Evolutionary conservation across 345 rosid species (phyloP).

Genomic region (Acer negundo): DNA sequence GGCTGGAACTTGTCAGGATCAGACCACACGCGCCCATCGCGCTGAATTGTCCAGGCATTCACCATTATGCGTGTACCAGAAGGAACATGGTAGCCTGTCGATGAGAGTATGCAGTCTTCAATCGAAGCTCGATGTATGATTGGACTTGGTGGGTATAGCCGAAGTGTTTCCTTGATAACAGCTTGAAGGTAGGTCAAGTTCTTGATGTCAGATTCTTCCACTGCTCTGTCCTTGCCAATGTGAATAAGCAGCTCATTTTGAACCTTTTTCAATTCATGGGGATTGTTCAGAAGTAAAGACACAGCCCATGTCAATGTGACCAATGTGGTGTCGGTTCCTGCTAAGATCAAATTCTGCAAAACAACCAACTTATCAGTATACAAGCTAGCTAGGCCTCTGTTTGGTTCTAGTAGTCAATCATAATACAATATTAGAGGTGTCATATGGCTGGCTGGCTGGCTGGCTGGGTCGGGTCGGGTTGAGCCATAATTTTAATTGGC

Average conservation of each 20-base stretch:
- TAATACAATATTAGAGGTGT: no score
- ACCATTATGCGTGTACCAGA: slow-evolving; percentile 31
- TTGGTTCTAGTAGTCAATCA: no score
- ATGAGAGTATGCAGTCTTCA: slow-evolving; percentile 18
- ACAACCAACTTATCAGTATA: no score
- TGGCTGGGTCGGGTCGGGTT: no score
- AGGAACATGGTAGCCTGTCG: slow-evolving; percentile 19
- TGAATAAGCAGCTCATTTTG: slow-evolving; percentile 11
- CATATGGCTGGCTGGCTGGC: no score
- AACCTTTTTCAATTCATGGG: slow-evolving; percentile 4
- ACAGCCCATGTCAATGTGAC: slow-evolving; percentile 38
- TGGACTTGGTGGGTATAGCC: slow-evolving; percentile 41
- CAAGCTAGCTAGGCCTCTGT: no score
- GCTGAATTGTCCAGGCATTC: slow-evolving; percentile 30
- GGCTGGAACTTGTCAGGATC: slow-evolving; percentile 31
- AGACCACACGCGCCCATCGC: slow-evolving; percentile 27
- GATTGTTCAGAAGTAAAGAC: slow-evolving; percentile 40
- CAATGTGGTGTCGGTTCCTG: slow-evolving; percentile 36
- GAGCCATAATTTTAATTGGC: no score
- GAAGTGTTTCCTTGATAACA: slow-evolving; percentile 40
- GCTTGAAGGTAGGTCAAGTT: slow-evolving; percentile 35
- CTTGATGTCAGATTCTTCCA: slow-evolving; percentile 19
- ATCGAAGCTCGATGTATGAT: slow-evolving; percentile 15
- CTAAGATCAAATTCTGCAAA: slow-evolving; percentile 31
- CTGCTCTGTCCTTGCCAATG: slow-evolving; percentile 16